Conservation (phyloP, 2,329 filamentous ascomycete species). For the Pseudonectria buxi region DNA sequence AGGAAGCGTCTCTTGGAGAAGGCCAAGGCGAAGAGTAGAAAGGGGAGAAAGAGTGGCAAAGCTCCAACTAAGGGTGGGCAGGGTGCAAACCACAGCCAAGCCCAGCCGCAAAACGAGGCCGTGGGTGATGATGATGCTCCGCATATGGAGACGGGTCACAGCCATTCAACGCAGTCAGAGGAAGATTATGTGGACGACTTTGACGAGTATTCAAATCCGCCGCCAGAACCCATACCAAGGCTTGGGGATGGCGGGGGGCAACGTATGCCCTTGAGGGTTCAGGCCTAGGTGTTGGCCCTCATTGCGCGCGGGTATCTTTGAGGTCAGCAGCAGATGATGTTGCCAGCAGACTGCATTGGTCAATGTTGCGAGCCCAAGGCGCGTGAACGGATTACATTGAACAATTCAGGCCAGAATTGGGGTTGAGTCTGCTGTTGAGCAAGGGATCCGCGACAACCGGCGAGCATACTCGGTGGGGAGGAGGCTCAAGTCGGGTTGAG, state of each 20-base stretch:
- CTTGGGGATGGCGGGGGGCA: conserved; percentile 8
- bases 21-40: conserved; percentile 86
- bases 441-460: conserved; percentile 4
- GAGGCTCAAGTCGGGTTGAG: conserved; percentile 6
- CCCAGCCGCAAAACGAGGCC: conserved; percentile 16
- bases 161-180: conserved; percentile 34
- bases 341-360: no score
- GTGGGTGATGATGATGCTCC: conserved; percentile 15
- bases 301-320: no score
- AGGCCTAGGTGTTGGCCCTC: conserved; percentile 7
- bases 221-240: conserved; percentile 7
- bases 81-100: conserved; percentile 13
- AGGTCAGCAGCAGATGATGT: no score
- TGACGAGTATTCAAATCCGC: conserved; percentile 20
- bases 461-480: conserved; percentile 22
- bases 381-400: no score
- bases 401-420: no score
- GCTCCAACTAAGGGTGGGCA: conserved; percentile 21
- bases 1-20: conserved; percentile 81
- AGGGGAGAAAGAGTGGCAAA: conserved; percentile 75
- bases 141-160: conserved; percentile 19
- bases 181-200: conserved; percentile 32
- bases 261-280: conserved; percentile 6
- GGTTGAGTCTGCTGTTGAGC: background rate
- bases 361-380: no score